phyloP scores from a whole-genome alignment of 129 eudicot genomes.

The Heracleum sosnowskyi region DNA sequence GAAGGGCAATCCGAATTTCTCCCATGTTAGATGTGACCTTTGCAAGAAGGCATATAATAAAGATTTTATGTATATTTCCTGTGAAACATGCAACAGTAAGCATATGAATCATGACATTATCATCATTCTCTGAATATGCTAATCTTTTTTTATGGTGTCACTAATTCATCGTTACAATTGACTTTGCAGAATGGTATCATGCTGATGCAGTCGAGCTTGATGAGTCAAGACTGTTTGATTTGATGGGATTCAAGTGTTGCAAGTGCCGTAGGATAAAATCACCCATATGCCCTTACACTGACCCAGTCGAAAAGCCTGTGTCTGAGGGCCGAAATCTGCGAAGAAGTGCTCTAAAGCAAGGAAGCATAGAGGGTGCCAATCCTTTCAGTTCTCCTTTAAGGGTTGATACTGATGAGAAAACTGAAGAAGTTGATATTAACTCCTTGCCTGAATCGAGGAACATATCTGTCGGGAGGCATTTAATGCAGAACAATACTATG shows the following conservation, averaged over 20 bases:
- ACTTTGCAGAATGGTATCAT: constrained; percentile 82
- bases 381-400: constrained; percentile 36
- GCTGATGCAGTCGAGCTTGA: constrained; percentile 74
- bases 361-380: constrained; percentile 27
- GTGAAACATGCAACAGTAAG: constrained; percentile 70
- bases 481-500: constrained; percentile 32
- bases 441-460: constrained; percentile 38
- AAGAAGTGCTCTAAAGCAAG: constrained; percentile 31
- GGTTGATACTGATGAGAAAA: constrained; percentile 30
- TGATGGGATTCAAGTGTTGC: constrained; percentile 76
- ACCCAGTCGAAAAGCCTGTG: constrained; percentile 25
- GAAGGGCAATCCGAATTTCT: constrained; percentile 39
- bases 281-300: constrained; percentile 68
- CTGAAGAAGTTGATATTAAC: constrained; percentile 23
- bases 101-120: neutral
- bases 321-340: constrained; percentile 29
- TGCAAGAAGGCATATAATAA: constrained; percentile 57
- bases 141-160: neutral
- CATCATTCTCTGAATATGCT: neutral
- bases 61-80: constrained; percentile 63
- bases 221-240: constrained; percentile 45
- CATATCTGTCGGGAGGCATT: constrained; percentile 62
- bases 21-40: constrained; percentile 40
- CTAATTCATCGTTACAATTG: constrained; percentile 12
- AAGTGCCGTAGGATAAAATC: constrained; percentile 77